These are phyloP conservation scores for Penicillium simplicissimum DNA, from an alignment of 495 filamentous ascomycete genomes.

Conservation along the genomic window DNA sequence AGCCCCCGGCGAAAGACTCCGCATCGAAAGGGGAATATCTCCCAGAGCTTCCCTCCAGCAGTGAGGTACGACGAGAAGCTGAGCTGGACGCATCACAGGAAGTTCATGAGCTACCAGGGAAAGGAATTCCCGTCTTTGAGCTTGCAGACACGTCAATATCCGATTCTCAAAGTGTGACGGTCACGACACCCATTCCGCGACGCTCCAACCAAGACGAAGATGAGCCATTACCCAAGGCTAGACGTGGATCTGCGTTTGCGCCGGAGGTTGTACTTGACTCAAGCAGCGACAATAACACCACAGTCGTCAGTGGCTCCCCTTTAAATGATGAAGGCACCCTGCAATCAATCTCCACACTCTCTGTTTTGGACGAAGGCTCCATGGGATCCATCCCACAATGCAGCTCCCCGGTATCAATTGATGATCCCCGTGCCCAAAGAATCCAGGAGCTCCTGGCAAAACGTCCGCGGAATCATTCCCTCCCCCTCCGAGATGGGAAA, in stretches of 20 bases:
- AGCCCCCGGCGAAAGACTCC: constrained; percentile 39
- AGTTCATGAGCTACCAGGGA: constrained; percentile 49
- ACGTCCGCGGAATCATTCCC: constrained; percentile 34
- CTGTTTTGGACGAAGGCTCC: not conserved
- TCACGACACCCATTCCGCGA: constrained; percentile 10
- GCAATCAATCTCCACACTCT: constrained; percentile 11
- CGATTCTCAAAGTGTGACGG: constrained; percentile 11
- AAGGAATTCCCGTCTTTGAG: constrained; percentile 39
- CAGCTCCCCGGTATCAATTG: constrained; percentile 29
- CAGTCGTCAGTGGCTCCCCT: constrained; percentile 16
- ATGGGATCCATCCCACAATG: constrained; percentile 14
- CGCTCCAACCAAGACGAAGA: constrained; percentile 21
- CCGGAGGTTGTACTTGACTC: constrained; percentile 38
- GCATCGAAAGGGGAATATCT: constrained; percentile 28
- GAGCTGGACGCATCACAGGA: constrained; percentile 47
- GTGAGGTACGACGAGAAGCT: constrained; percentile 24
- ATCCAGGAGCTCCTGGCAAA: constrained; percentile 41
- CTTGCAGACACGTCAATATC: constrained; percentile 41
- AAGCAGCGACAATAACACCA: constrained; percentile 3
- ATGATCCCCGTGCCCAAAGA: constrained; percentile 29
- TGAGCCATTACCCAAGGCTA: constrained; percentile 28
- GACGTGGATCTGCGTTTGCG: constrained; percentile 48
- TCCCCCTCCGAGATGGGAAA: constrained; percentile 30
- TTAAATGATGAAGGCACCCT: constrained; percentile 3
- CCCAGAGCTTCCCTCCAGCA: constrained; percentile 37